Evolutionary conservation across 73 alveolate genomes (phyloP), one percentile per base, ranked within the genome.

Genomic region (Paramecium sonneborni): DNA sequence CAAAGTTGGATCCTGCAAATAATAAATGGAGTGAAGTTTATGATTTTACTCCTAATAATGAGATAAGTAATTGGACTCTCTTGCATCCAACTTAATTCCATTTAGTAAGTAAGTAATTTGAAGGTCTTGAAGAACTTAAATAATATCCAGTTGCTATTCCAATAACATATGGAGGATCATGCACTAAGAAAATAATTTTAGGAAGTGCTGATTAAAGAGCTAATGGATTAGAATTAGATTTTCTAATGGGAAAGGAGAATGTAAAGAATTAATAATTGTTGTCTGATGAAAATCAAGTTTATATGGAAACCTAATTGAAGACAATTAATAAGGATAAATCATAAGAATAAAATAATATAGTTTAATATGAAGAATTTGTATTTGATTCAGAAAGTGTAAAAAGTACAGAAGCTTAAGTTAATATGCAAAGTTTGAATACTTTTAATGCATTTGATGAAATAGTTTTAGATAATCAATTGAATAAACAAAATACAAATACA

Each of bases 21-120:
- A 93, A 96, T 86, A 96, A 94, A 72, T 96, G 98, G 98, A 92
- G 96, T 28, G 62, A 92, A 30, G 92, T 96, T 37, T 96, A 89
- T 70, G 98, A 96, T 85, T 96, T 96, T 85, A 94, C 97, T 34
- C 94, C 92, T 35, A 88, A 86, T 52, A 88, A 87, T 28, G 79
- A 93, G 0, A 92, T 85, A 2, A 76, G 89, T 58, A 95, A 96
- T 85, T 93, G 88, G 93, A 32, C 85, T 11, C 67, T 94, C 20
- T 35, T 94, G 30, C 93, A 93, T 8, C 97, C 98, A 0, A 15
- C 87, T 26, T 92, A 96, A 30, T 95, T 92, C 55, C 55, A 48
- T 15, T 39, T 67, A 14, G 91, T 87, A 8, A 12, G 62, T 20
- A 92, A 94, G 32, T 15, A 85, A 43, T 74, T 95, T 48, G 96